Conservation (phyloP, 2,329 filamentous ascomycete species). For the Pseudogymnoascus sp. region DNA sequence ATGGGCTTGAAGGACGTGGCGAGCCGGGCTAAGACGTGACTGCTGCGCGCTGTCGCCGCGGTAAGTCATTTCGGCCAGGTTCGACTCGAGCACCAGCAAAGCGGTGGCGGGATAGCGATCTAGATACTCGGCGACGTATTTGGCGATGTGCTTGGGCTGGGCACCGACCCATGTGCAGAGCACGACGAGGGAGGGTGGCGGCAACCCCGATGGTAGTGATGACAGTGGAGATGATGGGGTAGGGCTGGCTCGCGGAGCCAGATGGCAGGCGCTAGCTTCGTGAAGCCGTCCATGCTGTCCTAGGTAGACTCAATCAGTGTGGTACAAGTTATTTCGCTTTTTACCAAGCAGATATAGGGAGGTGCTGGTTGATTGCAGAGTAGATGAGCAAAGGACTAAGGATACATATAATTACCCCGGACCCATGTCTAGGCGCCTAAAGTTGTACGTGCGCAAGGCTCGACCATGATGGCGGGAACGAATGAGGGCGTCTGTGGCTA, state of each 20-base stretch:
- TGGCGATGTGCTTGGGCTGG: slow-evolving; percentile 45
- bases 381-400: too few relatives aligned
- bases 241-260: not conserved
- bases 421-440: too few relatives aligned
- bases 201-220: not conserved
- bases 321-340: not conserved
- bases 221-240: not conserved
- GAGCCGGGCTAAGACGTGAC: slow-evolving; percentile 31
- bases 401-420: too few relatives aligned
- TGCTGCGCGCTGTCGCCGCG: not conserved
- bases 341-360: not conserved
- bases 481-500: too few relatives aligned
- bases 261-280: not conserved
- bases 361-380: not conserved
- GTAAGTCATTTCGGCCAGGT: not conserved
- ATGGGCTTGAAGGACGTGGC: slow-evolving; percentile 24
- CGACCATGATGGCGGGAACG: too few relatives aligned
- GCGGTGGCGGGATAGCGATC: slow-evolving; percentile 41
- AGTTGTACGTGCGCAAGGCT: too few relatives aligned
- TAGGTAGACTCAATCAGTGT: not conserved
- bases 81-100: not conserved
- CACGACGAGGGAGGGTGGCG: slow-evolving; percentile 29
- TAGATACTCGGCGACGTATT: slow-evolving; percentile 48
- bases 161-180: slow-evolving; percentile 54
- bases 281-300: not conserved